Evolutionary conservation across 2,329 filamentous ascomycete species (phyloP), one percentile per base, ranked within the genome.

Genomic region (Sclerotinia trifoliorum): DNA sequence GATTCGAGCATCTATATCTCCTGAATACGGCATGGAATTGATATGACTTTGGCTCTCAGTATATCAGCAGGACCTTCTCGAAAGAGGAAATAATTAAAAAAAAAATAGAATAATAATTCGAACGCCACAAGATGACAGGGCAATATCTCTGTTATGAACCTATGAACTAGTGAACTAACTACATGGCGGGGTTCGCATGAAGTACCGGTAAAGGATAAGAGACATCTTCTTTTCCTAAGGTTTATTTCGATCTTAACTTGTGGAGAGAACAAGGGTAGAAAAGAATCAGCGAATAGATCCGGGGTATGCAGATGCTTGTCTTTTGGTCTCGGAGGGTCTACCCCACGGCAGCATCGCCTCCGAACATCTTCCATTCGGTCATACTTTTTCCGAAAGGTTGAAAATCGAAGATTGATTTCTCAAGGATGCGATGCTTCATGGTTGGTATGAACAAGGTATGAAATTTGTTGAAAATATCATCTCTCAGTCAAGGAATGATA

Each of bases 131-230:
- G 61, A 67, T 67, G 70, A 72, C 70, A 71, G 66, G 71, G 72
- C 64, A 60, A 60, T 61, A 51, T 66, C 32, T 51, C 44, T 63
- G n/a, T 21, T 24, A 51, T 39, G 29, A 60, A 44, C 57, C 46
- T 26, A 54, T 55, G 39, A 42, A 49, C 52, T 66, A 49, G 19
- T 24, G n/a, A 49, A 32, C 52, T 58, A 49, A 32, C 39, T 58
- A 44, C 71, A 75, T 76, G 73, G 75, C 74, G 75, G 74, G 75
- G 75, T 76, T 67, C 71, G 75, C 73, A 75, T 75, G 71, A 70
- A 62, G 60, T 62, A 62, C 46, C 29, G 73, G 68, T 69, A 67
- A 68, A 70, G 66, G 71, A 70, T 69, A 71, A 73, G 71, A 62
- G 73, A 67, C 70, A 71, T 65, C 19, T 44, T 55, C 32, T 32